Percentiles rank a stretch among this genome's conserved stretches.
phyloP scores from a whole-genome alignment of 306 rosid species.

The Fragaria nilgerrensis region DNA sequence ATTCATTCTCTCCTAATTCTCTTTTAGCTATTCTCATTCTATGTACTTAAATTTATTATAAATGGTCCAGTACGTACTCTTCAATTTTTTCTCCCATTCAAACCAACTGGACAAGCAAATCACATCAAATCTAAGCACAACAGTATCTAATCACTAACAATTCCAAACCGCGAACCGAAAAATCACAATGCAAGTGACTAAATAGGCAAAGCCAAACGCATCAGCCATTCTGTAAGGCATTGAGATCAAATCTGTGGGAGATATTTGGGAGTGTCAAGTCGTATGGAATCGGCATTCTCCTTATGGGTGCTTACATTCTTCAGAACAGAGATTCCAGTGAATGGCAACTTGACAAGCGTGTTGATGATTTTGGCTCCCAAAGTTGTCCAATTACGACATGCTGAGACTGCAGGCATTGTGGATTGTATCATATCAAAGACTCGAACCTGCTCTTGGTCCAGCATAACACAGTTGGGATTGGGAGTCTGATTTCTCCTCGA shows the following conservation, averaged over 20 bases:
- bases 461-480: background rate
- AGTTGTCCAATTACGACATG: constrained; percentile 60
- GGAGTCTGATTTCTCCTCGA: background rate
- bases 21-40: no score
- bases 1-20: no score
- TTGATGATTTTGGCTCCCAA: constrained; percentile 80
- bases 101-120: no score
- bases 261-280: constrained; percentile 63
- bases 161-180: no score
- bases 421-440: constrained; percentile 15
- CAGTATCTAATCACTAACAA: no score
- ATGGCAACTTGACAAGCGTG: constrained; percentile 84
- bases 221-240: constrained; percentile 6
- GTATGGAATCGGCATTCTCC: constrained; percentile 66
- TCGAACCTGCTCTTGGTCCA: background rate
- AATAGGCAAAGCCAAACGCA: no score
- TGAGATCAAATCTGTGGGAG: constrained; percentile 61
- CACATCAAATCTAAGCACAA: no score
- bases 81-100: no score
- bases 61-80: no score
- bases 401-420: constrained; percentile 82
- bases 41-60: no score
- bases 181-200: no score
- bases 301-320: constrained; percentile 68
- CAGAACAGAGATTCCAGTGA: constrained; percentile 74